Evolutionary conservation across 1,139 yeast species (phyloP), one percentile per base, ranked within the genome.

Genomic region (Pichia sp.): DNA sequence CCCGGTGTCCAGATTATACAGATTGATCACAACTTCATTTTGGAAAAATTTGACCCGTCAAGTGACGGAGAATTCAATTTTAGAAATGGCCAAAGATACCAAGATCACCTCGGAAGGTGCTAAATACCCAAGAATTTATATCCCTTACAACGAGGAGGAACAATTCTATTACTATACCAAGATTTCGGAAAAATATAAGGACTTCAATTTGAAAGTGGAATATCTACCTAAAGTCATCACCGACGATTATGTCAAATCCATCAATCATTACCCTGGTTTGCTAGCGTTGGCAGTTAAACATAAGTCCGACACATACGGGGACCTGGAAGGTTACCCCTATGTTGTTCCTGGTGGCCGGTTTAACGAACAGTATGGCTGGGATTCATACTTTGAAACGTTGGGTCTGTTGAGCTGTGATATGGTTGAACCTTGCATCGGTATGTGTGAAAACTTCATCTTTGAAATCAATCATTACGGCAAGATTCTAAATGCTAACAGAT

Each of bases 301-400:
- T 47, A 72, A 68, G 18, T 52, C 61, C 8, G 54, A 53, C 15
- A 42, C 44, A 27, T 57, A 58, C 43, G 63, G 52, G 11, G 64
- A 62, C 53, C 65, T 87, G 43, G 70, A 77, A 38, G 88, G 89
- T 30, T 83, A 79, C 60, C 96, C 96, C 0, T 93, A 91, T 64
- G 87, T 89, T 20, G 99, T 93, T 11, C 99, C 99, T 1, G 99
- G 99, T 15, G 99, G 99, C 19, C 73, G 99, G 53, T 93, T 93
- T 67, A 94, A 94, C 67, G 99, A 93, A 67, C 76, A 90, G 47
- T 93, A 93, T 61, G 99, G 99, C 9, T 93, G 99, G 99, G 99
- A 93, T 66, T 89, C 97, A 2, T 93, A 93, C 63, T 86, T 94
- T 85, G 93, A 86, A 62, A 80, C 95, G 0, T 67, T 91, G 30